Conservation (phyloP, 768 basidiomycete genomes). For the Hypholoma fasciculare region DNA sequence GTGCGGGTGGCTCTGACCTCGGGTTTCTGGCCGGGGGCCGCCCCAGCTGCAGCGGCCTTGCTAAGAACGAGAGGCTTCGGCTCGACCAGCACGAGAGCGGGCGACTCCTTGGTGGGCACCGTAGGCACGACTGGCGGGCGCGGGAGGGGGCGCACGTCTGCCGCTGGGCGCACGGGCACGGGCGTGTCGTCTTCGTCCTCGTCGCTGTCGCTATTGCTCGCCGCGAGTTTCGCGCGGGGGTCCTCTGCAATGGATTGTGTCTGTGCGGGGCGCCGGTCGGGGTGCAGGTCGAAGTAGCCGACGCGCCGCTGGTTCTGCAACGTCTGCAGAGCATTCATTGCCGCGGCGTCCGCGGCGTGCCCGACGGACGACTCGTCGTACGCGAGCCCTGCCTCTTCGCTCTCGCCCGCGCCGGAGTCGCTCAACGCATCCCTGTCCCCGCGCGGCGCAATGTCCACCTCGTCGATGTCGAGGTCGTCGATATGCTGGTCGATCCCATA, state of each 20-base stretch:
- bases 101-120: conserved; percentile 8
- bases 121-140: conserved; percentile 25
- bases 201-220: conserved; percentile 37
- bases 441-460: conserved; percentile 47
- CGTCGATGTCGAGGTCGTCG: conserved; percentile 50
- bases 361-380: conserved; percentile 25
- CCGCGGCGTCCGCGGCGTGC: conserved; percentile 20
- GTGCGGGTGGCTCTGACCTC: conserved; percentile 9
- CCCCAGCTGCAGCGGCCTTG: conserved; percentile 12
- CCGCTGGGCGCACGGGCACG: conserved; percentile 16
- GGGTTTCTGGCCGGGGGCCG: conserved; percentile 3
- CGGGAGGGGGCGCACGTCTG: conserved; percentile 24
- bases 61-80: conserved; percentile 14
- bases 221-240: conserved; percentile 32
- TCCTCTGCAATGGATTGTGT: conserved; percentile 30
- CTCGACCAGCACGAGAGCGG: conserved; percentile 11
- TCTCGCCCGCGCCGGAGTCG: conserved; percentile 23
- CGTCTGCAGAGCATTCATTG: conserved; percentile 27
- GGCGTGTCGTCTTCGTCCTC: conserved; percentile 20
- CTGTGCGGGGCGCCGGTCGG: conserved; percentile 55
- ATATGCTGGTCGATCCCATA: conserved; percentile 34
- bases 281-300: conserved; percentile 81
- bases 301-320: conserved; percentile 42
- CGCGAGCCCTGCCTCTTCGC: conserved; percentile 16
- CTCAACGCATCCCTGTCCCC: conserved; percentile 25